phyloP scores from a whole-genome alignment of 352 stramenopile genomes.

The Peronospora belbahrii region DNA sequence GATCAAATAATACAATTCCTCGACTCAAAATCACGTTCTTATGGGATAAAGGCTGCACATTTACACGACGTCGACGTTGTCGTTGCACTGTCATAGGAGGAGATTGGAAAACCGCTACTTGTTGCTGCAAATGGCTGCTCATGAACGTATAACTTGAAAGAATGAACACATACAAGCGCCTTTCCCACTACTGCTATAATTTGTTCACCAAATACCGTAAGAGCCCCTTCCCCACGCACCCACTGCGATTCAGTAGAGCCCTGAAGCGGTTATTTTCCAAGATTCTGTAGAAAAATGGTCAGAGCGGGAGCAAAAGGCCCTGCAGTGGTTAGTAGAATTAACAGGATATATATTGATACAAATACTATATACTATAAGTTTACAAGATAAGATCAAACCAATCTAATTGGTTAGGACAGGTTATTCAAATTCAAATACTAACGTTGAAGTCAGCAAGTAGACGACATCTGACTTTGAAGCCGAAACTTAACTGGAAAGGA shows the following conservation, averaged over 20 bases:
- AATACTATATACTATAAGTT: no score
- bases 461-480: constrained; percentile 5
- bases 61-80: constrained; percentile 6
- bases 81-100: neutral
- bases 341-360: no score
- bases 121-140: constrained; percentile 10
- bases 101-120: neutral
- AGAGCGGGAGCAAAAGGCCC: neutral
- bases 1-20: constrained; percentile 49
- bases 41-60: constrained; percentile 3
- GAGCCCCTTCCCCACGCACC: no score
- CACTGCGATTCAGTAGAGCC: constrained; percentile 1
- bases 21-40: constrained; percentile 21
- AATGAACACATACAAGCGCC: constrained; percentile 19
- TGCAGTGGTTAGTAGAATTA: neutral
- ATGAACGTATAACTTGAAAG: constrained; percentile 17
- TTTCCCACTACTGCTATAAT: constrained; percentile 10
- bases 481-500: neutral
- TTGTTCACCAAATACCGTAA: no score
- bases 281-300: constrained; percentile 23
- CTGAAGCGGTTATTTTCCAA: constrained; percentile 7
- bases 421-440: neutral
- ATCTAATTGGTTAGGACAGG: neutral
- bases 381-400: no score
- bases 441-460: constrained; percentile 24